These are phyloP conservation scores for Podosphaera fusca DNA, from an alignment of 2,329 filamentous ascomycete species.

Conservation along the genomic window DNA sequence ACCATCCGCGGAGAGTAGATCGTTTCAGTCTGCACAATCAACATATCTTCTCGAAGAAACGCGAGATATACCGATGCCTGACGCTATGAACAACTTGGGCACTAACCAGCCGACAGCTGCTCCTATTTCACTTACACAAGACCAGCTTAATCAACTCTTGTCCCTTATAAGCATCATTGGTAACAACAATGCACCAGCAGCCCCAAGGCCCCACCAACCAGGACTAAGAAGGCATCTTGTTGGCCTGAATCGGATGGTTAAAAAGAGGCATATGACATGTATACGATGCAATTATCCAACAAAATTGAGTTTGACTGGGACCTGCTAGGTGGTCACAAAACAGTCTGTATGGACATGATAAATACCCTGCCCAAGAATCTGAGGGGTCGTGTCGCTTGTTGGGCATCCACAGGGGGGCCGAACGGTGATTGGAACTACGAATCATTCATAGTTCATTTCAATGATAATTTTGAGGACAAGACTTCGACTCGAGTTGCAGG, in stretches of 20 bases:
- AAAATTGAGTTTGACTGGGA: not conserved
- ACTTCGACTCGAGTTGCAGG: too few relatives aligned
- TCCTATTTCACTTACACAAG: not conserved
- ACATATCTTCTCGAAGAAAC: not conserved
- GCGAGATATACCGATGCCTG: not conserved
- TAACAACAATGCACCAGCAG: not conserved
- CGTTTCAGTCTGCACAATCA: not conserved
- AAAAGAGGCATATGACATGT: not conserved
- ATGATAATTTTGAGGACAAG: too few relatives aligned
- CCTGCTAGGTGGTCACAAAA: not conserved
- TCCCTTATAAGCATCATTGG: not conserved
- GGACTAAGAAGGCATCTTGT: not conserved
- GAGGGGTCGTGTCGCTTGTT: not conserved
- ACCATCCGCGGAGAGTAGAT: not conserved
- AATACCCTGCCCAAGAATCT: not conserved
- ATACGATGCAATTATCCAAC: not conserved
- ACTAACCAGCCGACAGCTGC: too few relatives aligned
- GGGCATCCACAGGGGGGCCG: not conserved
- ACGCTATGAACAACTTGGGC: too few relatives aligned
- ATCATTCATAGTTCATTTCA: too few relatives aligned
- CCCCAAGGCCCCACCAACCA: too few relatives aligned
- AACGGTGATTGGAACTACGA: too few relatives aligned
- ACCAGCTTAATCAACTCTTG: not conserved
- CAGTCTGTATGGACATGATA: conserved; percentile 1
- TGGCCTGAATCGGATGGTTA: not conserved